These are phyloP conservation scores for Cordyceps cicadae DNA, from an alignment of 2,329 filamentous ascomycete species.

Conservation along the genomic window DNA sequence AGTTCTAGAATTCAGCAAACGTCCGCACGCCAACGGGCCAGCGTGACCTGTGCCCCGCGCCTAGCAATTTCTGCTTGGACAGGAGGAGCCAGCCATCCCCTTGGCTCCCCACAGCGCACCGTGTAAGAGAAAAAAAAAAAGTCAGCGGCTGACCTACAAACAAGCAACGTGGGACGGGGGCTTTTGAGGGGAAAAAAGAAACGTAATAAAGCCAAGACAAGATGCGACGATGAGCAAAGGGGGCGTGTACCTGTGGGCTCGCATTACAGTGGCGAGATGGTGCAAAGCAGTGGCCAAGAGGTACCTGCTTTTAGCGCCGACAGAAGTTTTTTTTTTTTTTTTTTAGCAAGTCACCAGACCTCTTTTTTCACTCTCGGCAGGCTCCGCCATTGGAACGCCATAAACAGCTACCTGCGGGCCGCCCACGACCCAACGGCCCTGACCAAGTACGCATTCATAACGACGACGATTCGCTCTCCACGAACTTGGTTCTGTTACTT, in stretches of 20 bases:
- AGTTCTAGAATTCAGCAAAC: neutral
- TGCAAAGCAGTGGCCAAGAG: neutral
- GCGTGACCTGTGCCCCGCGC: too few species aligned
- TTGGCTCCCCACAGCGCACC: neutral
- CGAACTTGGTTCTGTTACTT: neutral
- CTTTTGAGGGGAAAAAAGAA: neutral
- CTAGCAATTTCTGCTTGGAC: too few species aligned
- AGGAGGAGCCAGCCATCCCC: neutral
- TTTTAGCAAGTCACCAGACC: neutral
- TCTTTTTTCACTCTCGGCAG: slow-evolving; percentile 1
- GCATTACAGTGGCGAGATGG: neutral
- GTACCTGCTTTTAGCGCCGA: neutral
- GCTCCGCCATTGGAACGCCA: neutral
- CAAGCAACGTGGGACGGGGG: neutral
- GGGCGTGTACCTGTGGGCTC: neutral
- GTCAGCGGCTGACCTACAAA: neutral
- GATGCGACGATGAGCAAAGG: neutral
- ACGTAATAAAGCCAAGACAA: neutral
- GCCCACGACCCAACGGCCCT: neutral
- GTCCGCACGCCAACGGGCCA: too few species aligned
- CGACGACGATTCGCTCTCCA: neutral
- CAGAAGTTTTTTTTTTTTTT: slow-evolving; percentile 2
- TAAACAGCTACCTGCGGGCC: slow-evolving; percentile 1
- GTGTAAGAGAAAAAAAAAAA: neutral
- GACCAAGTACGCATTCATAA: slow-evolving; percentile 3